Base-by-base conservation (phyloP, 2,329 filamentous ascomycete species). In the Aspergillus sp. region DNA sequence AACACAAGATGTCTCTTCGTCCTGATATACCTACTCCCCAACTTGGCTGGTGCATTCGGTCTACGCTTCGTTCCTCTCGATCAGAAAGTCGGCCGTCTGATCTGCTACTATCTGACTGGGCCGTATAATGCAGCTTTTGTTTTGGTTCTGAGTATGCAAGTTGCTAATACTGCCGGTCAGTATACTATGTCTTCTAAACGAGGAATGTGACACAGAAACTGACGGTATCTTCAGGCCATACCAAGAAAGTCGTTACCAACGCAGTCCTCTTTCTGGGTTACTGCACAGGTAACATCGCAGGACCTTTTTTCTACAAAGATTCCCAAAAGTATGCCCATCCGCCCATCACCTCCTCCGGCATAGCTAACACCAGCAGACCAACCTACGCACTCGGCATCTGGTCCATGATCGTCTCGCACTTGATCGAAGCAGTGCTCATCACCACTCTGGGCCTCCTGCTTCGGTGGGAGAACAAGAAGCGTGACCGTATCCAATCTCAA, bases 231-330 rank as follows among this genome's bases (percentile, higher is more conserved):
- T 62, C 54, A 46, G 79, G 79, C 0, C 77, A 81, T 48, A 81
- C 78, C 1, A 83, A 83, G 57, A 82, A 84, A 56, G 78, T 83
- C 37, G 75, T 82, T 27, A 79, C 79, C n/a, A 81, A 80, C 19
- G 79, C 76, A 1, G 73, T 80, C 44, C 68, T 82, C 2, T 82
- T 80, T 64, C 67, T 83, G 7, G 78, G 77, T 0, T 78, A 78
- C 44, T 82, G 78, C 52, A 71, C 76, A 1, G 80, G 79, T 5
- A 83, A 83, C 53, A 80, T 83, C 34, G 74, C 72, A 4, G 76
- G 79, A 0, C 81, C 81, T 0, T 82, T 83, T 60, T 83, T 83
- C 64, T 84, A 82, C 60, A 74, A 75, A 40, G 62, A 71, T 0
- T 55, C 69, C n/a, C 77, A 84, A 52, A 62, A 69, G 52, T 68